These are phyloP conservation scores for Crithidia sp. DNA, from an alignment of 208 protist species.

Conservation along the genomic window DNA sequence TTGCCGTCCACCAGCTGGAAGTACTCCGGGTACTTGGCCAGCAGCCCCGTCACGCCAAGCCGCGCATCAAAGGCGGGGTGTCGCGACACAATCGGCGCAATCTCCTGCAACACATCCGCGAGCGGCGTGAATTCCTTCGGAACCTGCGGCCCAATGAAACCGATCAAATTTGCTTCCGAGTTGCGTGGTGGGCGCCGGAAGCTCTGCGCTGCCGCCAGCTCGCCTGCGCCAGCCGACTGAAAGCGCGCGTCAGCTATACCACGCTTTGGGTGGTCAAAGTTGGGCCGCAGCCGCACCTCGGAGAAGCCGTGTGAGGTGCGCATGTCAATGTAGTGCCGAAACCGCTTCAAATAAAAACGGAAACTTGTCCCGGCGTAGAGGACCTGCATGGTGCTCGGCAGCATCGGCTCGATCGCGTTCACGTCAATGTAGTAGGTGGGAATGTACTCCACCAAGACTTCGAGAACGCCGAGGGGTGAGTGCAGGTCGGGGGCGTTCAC, in stretches of 20 bases:
- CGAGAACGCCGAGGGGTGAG: slow-evolving; percentile 59
- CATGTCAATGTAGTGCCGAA: slow-evolving; percentile 81
- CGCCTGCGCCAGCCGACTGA: slow-evolving; percentile 15
- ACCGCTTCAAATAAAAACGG: slow-evolving; percentile 72
- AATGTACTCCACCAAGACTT: slow-evolving; percentile 73
- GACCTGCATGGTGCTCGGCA: slow-evolving; percentile 54
- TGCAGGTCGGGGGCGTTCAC: slow-evolving; percentile 10
- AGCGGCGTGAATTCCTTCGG: slow-evolving; percentile 69
- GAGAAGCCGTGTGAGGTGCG: slow-evolving; percentile 46
- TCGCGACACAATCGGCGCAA: slow-evolving; percentile 75
- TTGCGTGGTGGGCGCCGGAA: slow-evolving; percentile 68
- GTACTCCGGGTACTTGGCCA: slow-evolving; percentile 90
- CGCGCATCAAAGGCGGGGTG: slow-evolving; percentile 83
- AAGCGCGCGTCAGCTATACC: slow-evolving; percentile 67
- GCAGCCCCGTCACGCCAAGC: slow-evolving; percentile 76
- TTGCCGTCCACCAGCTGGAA: slow-evolving; percentile 79
- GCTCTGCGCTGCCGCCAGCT: slow-evolving; percentile 5
- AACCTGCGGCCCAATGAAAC: slow-evolving; percentile 62
- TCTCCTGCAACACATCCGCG: slow-evolving; percentile 74
- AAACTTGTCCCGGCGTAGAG: slow-evolving; percentile 64
- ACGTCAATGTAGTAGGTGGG: slow-evolving; percentile 80
- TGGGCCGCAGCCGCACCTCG: slow-evolving; percentile 65
- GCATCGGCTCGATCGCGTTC: slow-evolving; percentile 46
- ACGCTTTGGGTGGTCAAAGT: slow-evolving; percentile 74
- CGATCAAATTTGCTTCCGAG: slow-evolving; percentile 80